These are phyloP conservation scores for Echium plantagineum DNA, from an alignment of 257 asterid genomes.

Conservation along the genomic window DNA sequence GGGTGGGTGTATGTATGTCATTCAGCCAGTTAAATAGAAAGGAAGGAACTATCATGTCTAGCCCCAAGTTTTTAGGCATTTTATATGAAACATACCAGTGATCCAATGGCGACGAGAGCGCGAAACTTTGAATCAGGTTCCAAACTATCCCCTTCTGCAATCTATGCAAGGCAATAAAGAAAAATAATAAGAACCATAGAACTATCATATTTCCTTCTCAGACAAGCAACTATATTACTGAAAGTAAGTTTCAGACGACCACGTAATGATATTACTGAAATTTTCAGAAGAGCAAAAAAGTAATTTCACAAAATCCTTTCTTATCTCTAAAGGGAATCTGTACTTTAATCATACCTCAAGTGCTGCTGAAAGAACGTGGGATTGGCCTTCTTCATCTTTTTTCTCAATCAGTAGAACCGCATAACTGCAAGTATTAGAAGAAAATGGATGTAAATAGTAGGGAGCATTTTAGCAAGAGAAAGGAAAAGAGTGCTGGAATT, in stretches of 20 bases:
- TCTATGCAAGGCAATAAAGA: slow-evolving; percentile 29
- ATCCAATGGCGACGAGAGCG: slow-evolving; percentile 91
- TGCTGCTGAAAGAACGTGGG: slow-evolving; percentile 98
- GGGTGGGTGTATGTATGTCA: no score
- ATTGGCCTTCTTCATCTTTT: slow-evolving; percentile 86
- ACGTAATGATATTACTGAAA: neutral
- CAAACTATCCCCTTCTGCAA: slow-evolving; percentile 70
- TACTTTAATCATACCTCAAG: slow-evolving; percentile 47
- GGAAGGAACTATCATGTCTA: no score
- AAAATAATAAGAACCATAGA: neutral
- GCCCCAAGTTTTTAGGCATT: neutral
- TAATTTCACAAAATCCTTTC: neutral
- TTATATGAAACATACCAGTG: slow-evolving; percentile 46
- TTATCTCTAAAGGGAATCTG: no score
- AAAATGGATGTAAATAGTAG: neutral
- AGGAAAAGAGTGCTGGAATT: neutral
- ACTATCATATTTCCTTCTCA: neutral
- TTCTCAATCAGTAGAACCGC: slow-evolving; percentile 85
- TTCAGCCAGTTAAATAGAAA: no score
- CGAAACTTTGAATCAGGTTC: slow-evolving; percentile 74
- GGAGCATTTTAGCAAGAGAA: neutral
- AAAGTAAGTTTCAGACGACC: neutral
- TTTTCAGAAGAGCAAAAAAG: neutral
- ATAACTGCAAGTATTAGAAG: slow-evolving; percentile 44
- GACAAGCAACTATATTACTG: neutral